Evolutionary conservation across 1,139 yeast species (phyloP).

Genomic region (Zhuliangozyma parablackwelliae): DNA sequence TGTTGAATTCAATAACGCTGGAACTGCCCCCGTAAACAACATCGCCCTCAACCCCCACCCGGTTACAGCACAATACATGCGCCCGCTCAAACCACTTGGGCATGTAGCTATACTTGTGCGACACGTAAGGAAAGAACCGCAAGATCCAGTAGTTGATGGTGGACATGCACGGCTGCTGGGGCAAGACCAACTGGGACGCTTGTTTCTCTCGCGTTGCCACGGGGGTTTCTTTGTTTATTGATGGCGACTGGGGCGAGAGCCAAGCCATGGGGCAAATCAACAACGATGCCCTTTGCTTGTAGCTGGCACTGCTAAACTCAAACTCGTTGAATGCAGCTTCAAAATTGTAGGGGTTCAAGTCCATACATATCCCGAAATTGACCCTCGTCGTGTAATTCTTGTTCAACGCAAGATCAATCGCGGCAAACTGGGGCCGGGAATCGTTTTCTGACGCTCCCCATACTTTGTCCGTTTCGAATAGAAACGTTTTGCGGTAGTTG

Average conservation of each 20-base stretch:
- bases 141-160: conserved; percentile 61
- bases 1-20: conserved; percentile 49
- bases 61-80: conserved; percentile 54
- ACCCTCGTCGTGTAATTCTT: conserved; percentile 24
- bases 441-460: conserved; percentile 76
- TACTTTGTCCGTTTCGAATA: conserved; percentile 72
- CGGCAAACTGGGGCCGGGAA: conserved; percentile 46
- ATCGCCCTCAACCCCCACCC: conserved; percentile 70
- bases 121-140: conserved; percentile 63
- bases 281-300: conserved; percentile 45
- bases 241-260: conserved; percentile 59
- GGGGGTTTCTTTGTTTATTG: conserved; percentile 14
- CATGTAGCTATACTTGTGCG: conserved; percentile 31
- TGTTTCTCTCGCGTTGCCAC: conserved; percentile 1
- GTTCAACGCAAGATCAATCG: conserved; percentile 31
- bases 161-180: too few species aligned
- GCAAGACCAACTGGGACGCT: conserved; percentile 7
- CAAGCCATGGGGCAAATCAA: conserved; percentile 86
- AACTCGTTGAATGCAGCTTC: conserved; percentile 69
- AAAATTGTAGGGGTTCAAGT: conserved; percentile 81
- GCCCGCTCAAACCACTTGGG: conserved; percentile 22
- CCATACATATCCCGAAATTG: conserved; percentile 92
- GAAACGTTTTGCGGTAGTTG: conserved; percentile 73
- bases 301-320: conserved; percentile 64
- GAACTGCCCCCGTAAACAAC: conserved; percentile 74